Conservation (phyloP, 345 rosid genomes). For the Anastatica hierochuntica region DNA sequence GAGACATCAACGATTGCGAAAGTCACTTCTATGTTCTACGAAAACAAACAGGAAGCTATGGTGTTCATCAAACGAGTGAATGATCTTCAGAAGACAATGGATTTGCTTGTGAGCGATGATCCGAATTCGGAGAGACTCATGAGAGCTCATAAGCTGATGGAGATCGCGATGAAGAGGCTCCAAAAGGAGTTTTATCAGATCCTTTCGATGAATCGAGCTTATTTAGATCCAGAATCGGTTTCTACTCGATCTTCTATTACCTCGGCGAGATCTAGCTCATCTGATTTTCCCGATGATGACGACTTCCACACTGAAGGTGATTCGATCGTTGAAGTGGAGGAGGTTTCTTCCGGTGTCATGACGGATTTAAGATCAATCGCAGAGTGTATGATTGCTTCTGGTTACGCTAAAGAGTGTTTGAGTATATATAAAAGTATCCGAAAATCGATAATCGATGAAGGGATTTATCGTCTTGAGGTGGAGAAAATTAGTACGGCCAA, state of each 20-base stretch:
- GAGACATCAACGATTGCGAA: conserved; percentile 32
- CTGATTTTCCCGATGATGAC: conserved; percentile 22
- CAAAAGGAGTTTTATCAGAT: conserved; percentile 76
- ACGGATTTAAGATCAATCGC: conserved; percentile 61
- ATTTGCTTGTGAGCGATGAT: conserved; percentile 20
- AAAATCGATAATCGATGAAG: conserved; percentile 74
- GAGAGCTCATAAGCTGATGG: conserved; percentile 44
- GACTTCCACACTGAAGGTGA: conserved; percentile 23
- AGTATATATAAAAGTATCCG: conserved; percentile 44
- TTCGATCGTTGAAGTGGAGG: conserved; percentile 42
- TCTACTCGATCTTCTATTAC: conserved; percentile 52
- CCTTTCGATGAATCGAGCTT: conserved; percentile 51
- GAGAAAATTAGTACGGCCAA: conserved; percentile 36
- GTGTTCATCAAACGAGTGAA: conserved; percentile 43
- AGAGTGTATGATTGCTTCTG: conserved; percentile 76
- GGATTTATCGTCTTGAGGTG: conserved; percentile 52
- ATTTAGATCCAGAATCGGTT: conserved; percentile 61
- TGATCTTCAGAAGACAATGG: conserved; percentile 53
- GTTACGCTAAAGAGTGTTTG: conserved; percentile 68
- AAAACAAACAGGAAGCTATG: conserved; percentile 45
- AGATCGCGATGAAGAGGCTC: conserved; percentile 58
- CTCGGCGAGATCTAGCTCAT: conserved; percentile 44
- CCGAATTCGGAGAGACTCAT: conserved; percentile 33
- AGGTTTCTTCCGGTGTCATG: conserved; percentile 40
- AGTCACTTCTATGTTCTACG: conserved; percentile 41